Percentiles rank a stretch among this genome's conserved stretches.
Conservation (phyloP, 495 filamentous ascomycete species). For the Darksidea phi region DNA sequence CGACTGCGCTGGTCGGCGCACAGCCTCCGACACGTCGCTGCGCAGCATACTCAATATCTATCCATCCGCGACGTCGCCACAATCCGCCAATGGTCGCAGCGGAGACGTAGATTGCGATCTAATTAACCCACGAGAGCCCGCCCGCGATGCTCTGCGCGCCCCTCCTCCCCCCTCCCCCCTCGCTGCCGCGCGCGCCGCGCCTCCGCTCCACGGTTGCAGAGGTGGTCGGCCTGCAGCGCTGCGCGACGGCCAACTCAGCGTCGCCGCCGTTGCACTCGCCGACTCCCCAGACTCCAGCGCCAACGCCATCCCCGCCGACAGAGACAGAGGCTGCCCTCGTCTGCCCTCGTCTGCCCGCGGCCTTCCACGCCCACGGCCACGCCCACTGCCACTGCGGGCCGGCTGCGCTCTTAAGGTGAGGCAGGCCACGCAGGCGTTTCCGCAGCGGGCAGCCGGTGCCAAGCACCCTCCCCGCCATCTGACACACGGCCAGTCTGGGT, state of each 20-base stretch:
- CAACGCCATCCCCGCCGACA: too few relatives aligned
- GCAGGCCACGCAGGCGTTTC: background rate
- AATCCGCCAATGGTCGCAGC: background rate
- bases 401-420: slow-evolving; percentile 14
- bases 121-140: slow-evolving; percentile 20
- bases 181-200: background rate
- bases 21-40: background rate
- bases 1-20: background rate
- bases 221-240: slow-evolving; percentile 1
- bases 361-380: too few relatives aligned
- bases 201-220: slow-evolving; percentile 3
- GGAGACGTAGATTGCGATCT: slow-evolving; percentile 12
- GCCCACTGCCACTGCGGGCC: too few relatives aligned
- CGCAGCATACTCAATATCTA: slow-evolving; percentile 2
- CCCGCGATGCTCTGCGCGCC: background rate
- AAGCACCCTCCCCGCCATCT: slow-evolving; percentile 6
- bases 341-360: background rate
- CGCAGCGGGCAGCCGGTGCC: slow-evolving; percentile 1
- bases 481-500: slow-evolving; percentile 17
- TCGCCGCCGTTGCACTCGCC: background rate
- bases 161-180: background rate
- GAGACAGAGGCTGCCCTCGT: too few relatives aligned
- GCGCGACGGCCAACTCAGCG: background rate
- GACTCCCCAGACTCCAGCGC: too few relatives aligned
- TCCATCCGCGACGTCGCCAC: background rate